Percentiles rank a stretch among this genome's conserved stretches.
Evolutionary conservation across 2,329 filamentous ascomycete species (phyloP).

Genomic region (Ceratocystis variospora): DNA sequence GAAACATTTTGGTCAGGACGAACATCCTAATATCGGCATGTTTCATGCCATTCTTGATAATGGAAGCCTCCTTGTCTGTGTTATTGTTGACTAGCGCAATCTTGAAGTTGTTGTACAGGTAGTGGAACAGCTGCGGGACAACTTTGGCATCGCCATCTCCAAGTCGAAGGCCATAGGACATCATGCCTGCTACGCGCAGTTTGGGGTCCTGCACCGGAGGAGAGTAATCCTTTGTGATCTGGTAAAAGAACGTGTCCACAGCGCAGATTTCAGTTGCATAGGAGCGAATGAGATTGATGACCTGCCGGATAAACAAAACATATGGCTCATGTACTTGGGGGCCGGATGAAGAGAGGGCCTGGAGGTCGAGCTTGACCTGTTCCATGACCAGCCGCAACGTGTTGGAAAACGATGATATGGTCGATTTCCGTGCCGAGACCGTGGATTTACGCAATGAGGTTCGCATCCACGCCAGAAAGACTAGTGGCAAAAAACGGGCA

Average conservation of each 20-base stretch:
- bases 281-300: conserved; percentile 41
- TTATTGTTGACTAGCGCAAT: conserved; percentile 37
- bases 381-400: conserved; percentile 37
- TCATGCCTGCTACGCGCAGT: conserved; percentile 41
- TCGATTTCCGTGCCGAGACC: conserved; percentile 26
- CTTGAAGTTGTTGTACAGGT: conserved; percentile 45
- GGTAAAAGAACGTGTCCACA: conserved; percentile 43
- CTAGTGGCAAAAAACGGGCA: conserved; percentile 20
- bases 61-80: conserved; percentile 33
- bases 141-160: conserved; percentile 38
- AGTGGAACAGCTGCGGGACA: conserved; percentile 40
- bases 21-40: conserved; percentile 33
- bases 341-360: conserved; percentile 25
- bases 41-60: conserved; percentile 38
- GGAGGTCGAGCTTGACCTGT: conserved; percentile 39
- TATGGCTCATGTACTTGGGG: conserved; percentile 33
- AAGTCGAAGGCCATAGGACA: conserved; percentile 42
- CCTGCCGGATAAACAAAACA: conserved; percentile 37
- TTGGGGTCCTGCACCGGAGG: conserved; percentile 43
- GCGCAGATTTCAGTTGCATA: conserved; percentile 40
- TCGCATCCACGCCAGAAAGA: conserved; percentile 37
- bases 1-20: conserved; percentile 39
- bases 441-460: conserved; percentile 31
- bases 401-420: conserved; percentile 31
- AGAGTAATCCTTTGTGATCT: conserved; percentile 42